Evolutionary conservation across 2,329 filamentous ascomycete genomes (phyloP).

Genomic region (Alternaria arborescens): DNA sequence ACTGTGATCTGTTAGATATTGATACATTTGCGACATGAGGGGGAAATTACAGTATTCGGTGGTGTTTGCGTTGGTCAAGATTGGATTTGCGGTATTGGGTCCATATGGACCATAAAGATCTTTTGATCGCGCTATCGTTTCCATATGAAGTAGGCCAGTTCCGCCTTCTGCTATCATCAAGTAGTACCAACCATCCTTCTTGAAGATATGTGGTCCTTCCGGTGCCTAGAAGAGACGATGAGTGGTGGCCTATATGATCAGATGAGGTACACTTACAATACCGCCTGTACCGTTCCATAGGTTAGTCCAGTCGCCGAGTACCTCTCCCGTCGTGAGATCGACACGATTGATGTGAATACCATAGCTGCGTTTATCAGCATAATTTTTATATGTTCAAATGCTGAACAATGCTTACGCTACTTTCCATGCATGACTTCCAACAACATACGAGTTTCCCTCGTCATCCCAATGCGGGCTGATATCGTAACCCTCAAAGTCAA

Average conservation of each 20-base stretch:
- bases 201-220: constrained; percentile 50
- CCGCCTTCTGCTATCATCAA: constrained; percentile 47
- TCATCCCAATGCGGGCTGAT: constrained; percentile 65
- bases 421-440: constrained; percentile 36
- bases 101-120: constrained; percentile 51
- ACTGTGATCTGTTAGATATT: constrained; percentile 1
- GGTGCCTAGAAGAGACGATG: constrained; percentile 13
- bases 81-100: constrained; percentile 47
- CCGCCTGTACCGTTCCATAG: constrained; percentile 52
- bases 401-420: constrained; percentile 5
- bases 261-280: not conserved
- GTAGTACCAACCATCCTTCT: constrained; percentile 49
- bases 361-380: constrained; percentile 7
- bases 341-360: constrained; percentile 43
- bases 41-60: constrained; percentile 38
- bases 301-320: constrained; percentile 27
- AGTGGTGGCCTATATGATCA: not conserved
- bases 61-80: constrained; percentile 52
- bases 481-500: constrained; percentile 62
- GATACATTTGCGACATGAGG: not conserved
- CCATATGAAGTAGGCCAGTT: constrained; percentile 48
- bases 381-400: not conserved
- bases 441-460: constrained; percentile 62
- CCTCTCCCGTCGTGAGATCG: constrained; percentile 43
- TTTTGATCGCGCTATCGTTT: constrained; percentile 49